phyloP scores from a whole-genome alignment of 129 eudicot genomes.

The Flaveria bidentis region DNA sequence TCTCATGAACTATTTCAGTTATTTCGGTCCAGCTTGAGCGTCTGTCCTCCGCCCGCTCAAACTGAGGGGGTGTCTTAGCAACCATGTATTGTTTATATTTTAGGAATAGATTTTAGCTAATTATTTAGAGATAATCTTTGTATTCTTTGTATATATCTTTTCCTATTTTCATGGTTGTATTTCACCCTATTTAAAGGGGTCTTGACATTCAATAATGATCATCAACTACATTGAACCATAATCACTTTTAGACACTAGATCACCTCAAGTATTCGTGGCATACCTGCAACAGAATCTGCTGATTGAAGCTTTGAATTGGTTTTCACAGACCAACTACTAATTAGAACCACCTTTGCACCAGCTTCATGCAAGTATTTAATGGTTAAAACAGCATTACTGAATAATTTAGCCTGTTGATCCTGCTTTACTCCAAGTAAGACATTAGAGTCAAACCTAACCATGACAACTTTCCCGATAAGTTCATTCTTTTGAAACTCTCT shows the following conservation, averaged over 20 bases:
- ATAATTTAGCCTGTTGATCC: conserved; percentile 37
- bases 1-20: too few relatives aligned
- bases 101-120: too few relatives aligned
- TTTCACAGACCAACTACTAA: conserved; percentile 59
- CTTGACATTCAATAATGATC: too few relatives aligned
- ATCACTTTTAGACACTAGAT: neutral
- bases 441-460: conserved; percentile 72
- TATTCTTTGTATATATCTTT: too few relatives aligned
- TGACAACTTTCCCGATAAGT: conserved; percentile 54
- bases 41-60: too few relatives aligned
- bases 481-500: conserved; percentile 55
- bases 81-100: too few relatives aligned
- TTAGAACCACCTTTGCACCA: conserved; percentile 66
- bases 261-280: neutral
- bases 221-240: too few relatives aligned
- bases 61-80: too few relatives aligned
- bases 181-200: too few relatives aligned
- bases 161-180: too few relatives aligned
- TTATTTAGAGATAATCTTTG: too few relatives aligned
- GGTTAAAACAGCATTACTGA: conserved; percentile 43
- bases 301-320: conserved; percentile 41
- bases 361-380: conserved; percentile 54
- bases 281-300: conserved; percentile 63
- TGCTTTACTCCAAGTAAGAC: conserved; percentile 45
- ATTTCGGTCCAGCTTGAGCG: too few relatives aligned